Evolutionary conservation across 345 rosid genomes (phyloP).

Genomic region (Citrus sp.): DNA sequence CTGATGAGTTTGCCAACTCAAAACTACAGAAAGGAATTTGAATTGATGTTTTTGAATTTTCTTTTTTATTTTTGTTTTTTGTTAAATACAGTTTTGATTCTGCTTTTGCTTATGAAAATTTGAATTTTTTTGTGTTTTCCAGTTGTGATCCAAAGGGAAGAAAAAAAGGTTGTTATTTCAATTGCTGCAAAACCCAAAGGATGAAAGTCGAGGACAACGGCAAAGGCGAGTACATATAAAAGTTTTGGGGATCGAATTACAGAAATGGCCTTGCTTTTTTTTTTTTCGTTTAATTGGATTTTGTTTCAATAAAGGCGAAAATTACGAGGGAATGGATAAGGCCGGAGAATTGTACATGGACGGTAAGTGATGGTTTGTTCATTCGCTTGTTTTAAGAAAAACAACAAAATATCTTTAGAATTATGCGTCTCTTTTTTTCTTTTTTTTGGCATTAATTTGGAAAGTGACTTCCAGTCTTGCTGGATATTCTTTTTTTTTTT

Average conservation of each 20-base stretch:
- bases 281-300: neutral
- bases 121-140: too few relatives aligned
- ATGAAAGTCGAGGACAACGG: neutral
- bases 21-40: neutral
- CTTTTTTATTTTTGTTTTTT: neutral
- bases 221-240: constrained; percentile 13
- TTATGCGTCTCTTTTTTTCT: neutral
- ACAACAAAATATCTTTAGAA: neutral
- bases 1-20: neutral
- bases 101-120: too few relatives aligned
- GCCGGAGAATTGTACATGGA: neutral
- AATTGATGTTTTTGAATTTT: neutral
- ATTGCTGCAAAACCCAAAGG: constrained; percentile 14
- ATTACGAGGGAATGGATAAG: constrained; percentile 2
- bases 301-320: neutral
- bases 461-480: too few relatives aligned
- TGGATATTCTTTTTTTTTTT: too few relatives aligned
- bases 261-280: neutral
- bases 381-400: neutral
- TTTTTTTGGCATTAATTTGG: too few relatives aligned
- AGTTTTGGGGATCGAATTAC: constrained; percentile 20
- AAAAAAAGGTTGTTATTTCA: neutral
- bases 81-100: too few relatives aligned
- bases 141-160: constrained; percentile 15
- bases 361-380: neutral